Conservation (phyloP, 169 alveolate genomes). For the Plasmodium cynomolgi region DNA sequence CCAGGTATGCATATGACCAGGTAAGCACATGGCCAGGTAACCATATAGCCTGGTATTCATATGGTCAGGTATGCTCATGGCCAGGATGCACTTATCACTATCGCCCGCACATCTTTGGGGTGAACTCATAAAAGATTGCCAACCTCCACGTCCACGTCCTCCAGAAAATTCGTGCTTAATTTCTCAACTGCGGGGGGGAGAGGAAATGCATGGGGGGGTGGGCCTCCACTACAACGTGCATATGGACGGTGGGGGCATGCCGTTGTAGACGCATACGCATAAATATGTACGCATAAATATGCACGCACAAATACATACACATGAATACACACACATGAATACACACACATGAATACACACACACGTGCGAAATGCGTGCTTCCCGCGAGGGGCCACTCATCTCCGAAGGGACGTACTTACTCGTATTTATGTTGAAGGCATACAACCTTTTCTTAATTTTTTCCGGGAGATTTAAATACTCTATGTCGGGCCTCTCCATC, state of each 20-base stretch:
- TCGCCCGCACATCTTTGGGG: background rate
- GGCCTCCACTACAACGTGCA: background rate
- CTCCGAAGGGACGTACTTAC: background rate
- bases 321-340: background rate
- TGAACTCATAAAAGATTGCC: background rate
- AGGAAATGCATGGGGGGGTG: background rate
- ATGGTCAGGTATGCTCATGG: too few species aligned
- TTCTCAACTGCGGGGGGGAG: slow-evolving; percentile 33
- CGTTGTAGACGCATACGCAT: background rate
- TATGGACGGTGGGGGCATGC: background rate
- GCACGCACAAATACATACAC: background rate
- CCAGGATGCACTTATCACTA: background rate
- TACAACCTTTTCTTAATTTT: slow-evolving; percentile 34
- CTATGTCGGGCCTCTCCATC: slow-evolving; percentile 67
- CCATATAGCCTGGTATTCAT: too few species aligned
- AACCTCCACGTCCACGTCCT: slow-evolving; percentile 13
- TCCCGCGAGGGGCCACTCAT: background rate
- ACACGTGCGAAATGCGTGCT: background rate
- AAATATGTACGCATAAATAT: background rate
- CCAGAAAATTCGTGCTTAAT: slow-evolving; percentile 49
- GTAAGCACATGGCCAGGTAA: too few species aligned
- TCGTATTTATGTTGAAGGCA: slow-evolving; percentile 26
- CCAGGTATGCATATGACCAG: too few species aligned
- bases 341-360: slow-evolving; percentile 1
- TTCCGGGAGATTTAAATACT: slow-evolving; percentile 35